These are phyloP conservation scores for Ophiocordyceps sinensis DNA, from an alignment of 2,329 filamentous ascomycete species.

Conservation along the genomic window DNA sequence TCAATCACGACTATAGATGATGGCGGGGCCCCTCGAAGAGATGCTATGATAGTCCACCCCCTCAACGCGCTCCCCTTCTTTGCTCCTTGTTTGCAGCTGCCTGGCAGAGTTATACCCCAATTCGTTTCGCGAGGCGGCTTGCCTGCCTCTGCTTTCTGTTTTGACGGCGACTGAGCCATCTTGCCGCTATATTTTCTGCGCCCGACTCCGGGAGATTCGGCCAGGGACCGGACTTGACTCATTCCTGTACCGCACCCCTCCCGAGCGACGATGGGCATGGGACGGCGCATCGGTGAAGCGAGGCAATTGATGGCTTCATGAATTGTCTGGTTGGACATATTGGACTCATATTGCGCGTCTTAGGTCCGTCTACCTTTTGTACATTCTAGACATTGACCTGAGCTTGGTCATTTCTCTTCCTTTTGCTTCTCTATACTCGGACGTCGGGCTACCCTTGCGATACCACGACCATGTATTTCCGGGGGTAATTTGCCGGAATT, in stretches of 20 bases:
- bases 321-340: slow-evolving; percentile 16
- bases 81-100: background rate
- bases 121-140: background rate
- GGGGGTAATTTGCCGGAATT: slow-evolving; percentile 14
- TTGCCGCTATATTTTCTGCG: background rate
- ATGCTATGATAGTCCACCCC: background rate
- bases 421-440: background rate
- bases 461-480: slow-evolving; percentile 17
- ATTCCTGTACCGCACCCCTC: background rate
- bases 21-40: background rate
- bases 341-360: slow-evolving; percentile 14
- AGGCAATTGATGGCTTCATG: slow-evolving; percentile 13
- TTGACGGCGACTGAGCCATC: background rate
- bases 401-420: slow-evolving; percentile 11
- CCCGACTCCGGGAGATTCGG: background rate
- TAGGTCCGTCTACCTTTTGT: slow-evolving; percentile 13
- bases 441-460: slow-evolving; percentile 11
- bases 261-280: background rate
- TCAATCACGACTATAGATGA: slow-evolving; percentile 11
- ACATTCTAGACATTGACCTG: slow-evolving; percentile 16
- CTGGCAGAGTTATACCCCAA: background rate
- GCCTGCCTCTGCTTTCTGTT: background rate
- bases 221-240: no score
- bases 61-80: background rate
- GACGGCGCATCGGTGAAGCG: slow-evolving; percentile 3